A percentile compares a stretch with the other conserved stretches of the same genome.
phyloP scores from a whole-genome alignment of 2,329 filamentous ascomycete species.

The Colletotrichum filicis region DNA sequence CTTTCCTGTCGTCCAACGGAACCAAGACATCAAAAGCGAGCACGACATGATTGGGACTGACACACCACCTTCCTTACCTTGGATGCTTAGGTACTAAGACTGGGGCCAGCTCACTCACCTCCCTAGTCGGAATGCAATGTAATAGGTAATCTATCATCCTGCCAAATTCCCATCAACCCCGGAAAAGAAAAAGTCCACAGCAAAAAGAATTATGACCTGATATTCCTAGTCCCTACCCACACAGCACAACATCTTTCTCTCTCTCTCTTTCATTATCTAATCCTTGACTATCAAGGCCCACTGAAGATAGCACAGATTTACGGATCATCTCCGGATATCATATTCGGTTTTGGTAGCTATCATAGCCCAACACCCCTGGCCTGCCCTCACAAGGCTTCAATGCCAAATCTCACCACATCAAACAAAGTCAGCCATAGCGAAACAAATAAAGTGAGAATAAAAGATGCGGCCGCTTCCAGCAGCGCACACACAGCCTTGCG shows the following conservation, averaged over 20 bases:
- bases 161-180: too few relatives aligned
- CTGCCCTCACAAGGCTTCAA: neutral
- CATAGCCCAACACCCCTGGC: neutral
- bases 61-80: too few relatives aligned
- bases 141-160: slow-evolving; percentile 7
- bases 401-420: neutral
- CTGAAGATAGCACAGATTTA: neutral
- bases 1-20: neutral
- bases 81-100: too few relatives aligned
- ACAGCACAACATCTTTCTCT: neutral
- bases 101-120: neutral
- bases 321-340: neutral
- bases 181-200: too few relatives aligned
- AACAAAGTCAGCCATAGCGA: neutral
- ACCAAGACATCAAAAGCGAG: neutral
- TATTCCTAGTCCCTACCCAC: neutral
- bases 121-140: slow-evolving; percentile 3
- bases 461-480: slow-evolving; percentile 29
- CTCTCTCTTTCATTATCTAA: neutral
- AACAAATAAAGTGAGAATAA: slow-evolving; percentile 3
- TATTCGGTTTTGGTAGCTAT: neutral
- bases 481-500: slow-evolving; percentile 15
- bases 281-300: neutral
- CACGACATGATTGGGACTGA: slow-evolving; percentile 5
- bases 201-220: neutral